These are phyloP conservation scores for Ustilago sp. DNA, from an alignment of 1,284 basidiomycete genomes.

Conservation along the genomic window DNA sequence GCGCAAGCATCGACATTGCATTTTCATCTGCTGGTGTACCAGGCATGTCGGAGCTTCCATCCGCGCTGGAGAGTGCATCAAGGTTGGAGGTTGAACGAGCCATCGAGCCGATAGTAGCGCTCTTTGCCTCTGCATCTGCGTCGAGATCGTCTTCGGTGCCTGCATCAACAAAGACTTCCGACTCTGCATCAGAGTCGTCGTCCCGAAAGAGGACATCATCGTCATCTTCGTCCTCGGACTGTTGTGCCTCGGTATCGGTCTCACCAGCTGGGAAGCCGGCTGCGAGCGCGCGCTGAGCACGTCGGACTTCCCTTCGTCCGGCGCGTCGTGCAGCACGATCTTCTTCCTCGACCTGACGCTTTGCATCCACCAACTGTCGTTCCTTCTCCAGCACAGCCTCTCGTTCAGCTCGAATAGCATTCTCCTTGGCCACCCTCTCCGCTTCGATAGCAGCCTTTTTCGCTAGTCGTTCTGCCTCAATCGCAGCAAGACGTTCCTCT, in stretches of 20 bases:
- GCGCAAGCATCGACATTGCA: conserved; percentile 16
- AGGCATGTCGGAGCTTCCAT: conserved; percentile 51
- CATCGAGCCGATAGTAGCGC: conserved; percentile 32
- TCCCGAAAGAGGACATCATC: conserved; percentile 11
- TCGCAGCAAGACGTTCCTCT: conserved; percentile 39
- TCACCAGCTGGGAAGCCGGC: conserved; percentile 38
- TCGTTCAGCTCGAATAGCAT: conserved; percentile 28
- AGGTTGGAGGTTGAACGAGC: conserved; percentile 31
- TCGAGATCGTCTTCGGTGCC: conserved; percentile 15
- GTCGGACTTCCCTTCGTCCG: conserved; percentile 35
- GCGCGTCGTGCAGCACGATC: conserved; percentile 43
- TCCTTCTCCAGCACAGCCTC: conserved; percentile 46
- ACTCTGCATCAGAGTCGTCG: conserved; percentile 27
- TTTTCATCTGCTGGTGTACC: conserved; percentile 45
- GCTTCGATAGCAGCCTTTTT: conserved; percentile 22
- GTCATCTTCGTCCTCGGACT: conserved; percentile 32
- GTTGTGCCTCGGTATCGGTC: conserved; percentile 28
- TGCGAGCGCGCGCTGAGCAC: conserved; percentile 29
- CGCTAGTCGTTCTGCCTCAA: conserved; percentile 45
- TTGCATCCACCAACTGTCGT: conserved; percentile 40
- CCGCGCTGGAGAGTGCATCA: conserved; percentile 41
- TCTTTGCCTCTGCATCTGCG: conserved; percentile 28
- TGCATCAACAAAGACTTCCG: conserved; percentile 48
- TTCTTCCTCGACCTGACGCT: conserved; percentile 50
- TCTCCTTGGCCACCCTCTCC: conserved; percentile 28